These are phyloP conservation scores for Diplodia scrobiculata DNA, from an alignment of 2,329 filamentous ascomycete species.

Conservation along the genomic window DNA sequence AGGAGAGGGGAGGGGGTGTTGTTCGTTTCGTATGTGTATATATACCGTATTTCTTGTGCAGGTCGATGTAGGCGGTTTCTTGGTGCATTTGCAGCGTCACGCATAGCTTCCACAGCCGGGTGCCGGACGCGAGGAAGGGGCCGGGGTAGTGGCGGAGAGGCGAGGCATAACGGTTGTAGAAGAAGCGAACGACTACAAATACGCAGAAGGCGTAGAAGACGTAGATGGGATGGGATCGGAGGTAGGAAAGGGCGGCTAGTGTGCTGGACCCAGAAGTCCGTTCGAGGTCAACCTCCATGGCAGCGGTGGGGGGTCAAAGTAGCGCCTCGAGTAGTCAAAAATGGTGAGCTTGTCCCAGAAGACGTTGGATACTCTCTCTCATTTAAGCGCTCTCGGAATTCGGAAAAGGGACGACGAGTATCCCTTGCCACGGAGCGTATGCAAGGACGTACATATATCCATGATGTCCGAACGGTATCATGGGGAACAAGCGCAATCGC, in stretches of 20 bases:
- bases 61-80: constrained; percentile 60
- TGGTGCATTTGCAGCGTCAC: constrained; percentile 60
- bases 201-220: background rate
- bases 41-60: constrained; percentile 70
- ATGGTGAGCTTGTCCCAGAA: background rate
- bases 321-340: background rate
- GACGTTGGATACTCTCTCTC: constrained; percentile 7
- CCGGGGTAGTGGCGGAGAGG: constrained; percentile 54
- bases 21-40: background rate
- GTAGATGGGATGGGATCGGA: constrained; percentile 16
- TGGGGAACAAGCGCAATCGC: constrained; percentile 4
- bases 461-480: background rate
- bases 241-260: constrained; percentile 8
- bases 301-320: background rate
- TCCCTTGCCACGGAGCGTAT: background rate
- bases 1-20: background rate
- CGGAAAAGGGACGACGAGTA: background rate
- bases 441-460: background rate
- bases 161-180: constrained; percentile 18
- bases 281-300: constrained; percentile 10
- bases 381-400: background rate
- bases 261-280: background rate
- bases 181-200: constrained; percentile 9
- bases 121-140: constrained; percentile 57
- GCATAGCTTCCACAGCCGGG: constrained; percentile 69